Base-by-base conservation (phyloP, 1,284 basidiomycete species). In the Cutaneotrichosporon dermatis region DNA sequence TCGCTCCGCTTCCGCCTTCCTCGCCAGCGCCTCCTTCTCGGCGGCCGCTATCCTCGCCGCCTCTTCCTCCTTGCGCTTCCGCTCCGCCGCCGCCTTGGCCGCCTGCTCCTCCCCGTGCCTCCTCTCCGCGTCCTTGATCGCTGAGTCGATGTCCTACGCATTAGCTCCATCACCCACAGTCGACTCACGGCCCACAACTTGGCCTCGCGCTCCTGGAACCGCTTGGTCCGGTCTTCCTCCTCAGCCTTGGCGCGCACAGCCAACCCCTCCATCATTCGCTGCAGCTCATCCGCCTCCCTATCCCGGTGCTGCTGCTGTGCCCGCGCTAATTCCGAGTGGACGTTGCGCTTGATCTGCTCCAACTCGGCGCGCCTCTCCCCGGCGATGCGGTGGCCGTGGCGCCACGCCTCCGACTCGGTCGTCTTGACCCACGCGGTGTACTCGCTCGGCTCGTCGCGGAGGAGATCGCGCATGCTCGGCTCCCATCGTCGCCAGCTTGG, bases 151-250 rank as follows among this genome's bases (percentile, higher is more conserved):
- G 33, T 73, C 69, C 69, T 75, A 40, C 8, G 1, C 8, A 49
- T 57, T 33, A 63, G 60, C 51, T 35, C 7, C 10, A 1, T 40
- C 8, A 0, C 1, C 1, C n/a, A 16, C 2, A 33, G 5, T 16
- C 13, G n/a, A 67, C 69, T 66, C 54, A 75, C 73, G 7, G 60
- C 66, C 75, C 75, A 76, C 4, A 76, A 64, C 59, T 63, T 64
- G 52, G 64, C 65, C 37, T 73, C 66, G 45, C 73, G 61, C 42
- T 75, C 71, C 2, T 58, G 62, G 55, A 75, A 76, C 4, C 58
- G 55, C 43, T 59, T 53, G 6, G 60, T 55, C 4, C 59, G 51
- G 43, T 74, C 73, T 54, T 73, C 66, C 52, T 70, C 68, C 61
- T 74, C 69, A 51, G 65, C 50, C 11, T 60, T 51, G 34, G 69